These are phyloP conservation scores for Adansonia rubrostipa DNA, from an alignment of 441 rosid genomes.

Conservation along the genomic window DNA sequence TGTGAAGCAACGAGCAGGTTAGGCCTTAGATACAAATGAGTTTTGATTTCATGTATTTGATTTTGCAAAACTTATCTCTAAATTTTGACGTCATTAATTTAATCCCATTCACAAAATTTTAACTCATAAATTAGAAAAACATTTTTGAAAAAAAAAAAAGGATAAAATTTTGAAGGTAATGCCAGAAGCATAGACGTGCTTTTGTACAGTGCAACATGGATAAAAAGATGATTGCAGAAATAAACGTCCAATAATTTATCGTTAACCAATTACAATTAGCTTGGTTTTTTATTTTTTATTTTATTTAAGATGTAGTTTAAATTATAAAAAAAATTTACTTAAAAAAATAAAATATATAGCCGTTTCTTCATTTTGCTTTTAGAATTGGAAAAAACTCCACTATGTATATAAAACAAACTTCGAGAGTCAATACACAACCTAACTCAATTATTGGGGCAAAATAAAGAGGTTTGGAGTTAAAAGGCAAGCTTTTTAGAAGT, in stretches of 20 bases:
- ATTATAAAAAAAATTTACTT: too few species aligned
- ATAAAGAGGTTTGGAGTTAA: constrained; percentile 26
- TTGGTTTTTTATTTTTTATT: too few species aligned
- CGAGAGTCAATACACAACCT: constrained; percentile 20
- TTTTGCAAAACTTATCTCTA: not conserved
- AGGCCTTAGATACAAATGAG: not conserved
- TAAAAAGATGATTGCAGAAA: not conserved
- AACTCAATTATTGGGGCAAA: constrained; percentile 36
- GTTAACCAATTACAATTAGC: not conserved
- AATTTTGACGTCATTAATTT: not conserved
- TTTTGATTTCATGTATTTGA: too few species aligned
- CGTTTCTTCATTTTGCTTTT: too few species aligned
- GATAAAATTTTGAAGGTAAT: not conserved
- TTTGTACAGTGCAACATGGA: not conserved
- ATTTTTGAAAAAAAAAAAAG: too few species aligned
- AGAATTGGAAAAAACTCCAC: too few species aligned
- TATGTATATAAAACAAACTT: too few species aligned
- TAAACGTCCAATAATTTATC: not conserved
- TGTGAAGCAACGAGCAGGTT: not conserved
- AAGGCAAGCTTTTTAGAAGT: constrained; percentile 30
- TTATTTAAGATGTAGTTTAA: too few species aligned
- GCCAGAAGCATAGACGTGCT: not conserved
- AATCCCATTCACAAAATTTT: not conserved
- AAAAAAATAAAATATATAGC: too few species aligned
- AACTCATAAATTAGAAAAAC: too few species aligned